Evolutionary conservation across 1,284 basidiomycete species (phyloP), one percentile per base, ranked within the genome.

Genomic region (Thelephora terrestris): DNA sequence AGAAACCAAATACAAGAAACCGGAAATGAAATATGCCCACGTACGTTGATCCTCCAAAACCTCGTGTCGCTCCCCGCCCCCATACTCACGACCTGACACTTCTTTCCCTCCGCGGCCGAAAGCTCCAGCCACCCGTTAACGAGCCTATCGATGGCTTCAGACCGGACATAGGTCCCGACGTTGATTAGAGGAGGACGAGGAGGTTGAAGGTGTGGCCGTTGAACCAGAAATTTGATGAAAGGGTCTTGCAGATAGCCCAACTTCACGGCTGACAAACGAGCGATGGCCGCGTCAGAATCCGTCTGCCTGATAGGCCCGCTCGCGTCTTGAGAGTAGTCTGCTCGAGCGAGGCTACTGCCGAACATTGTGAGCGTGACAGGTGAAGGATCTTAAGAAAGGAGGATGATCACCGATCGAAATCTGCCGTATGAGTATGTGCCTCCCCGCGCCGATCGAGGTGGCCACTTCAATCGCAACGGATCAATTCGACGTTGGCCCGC

Each of bases 21-120:
- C 16, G 12, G 20, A 23, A 14, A 32, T 18, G 10, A 12, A 23
- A 25, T 39, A 7, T 29, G 18, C 12, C n/a, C 20, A 78, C 84
- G 70, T 68, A 91, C 91, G 68, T 75, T 76, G 57, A 95, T 69
- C 48, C 92, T 72, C 92, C 93, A 98, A 64, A 88, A 97, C 42
- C 94, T 71, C 12, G 91, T 91, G 66, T 98, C 93, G 58, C 90
- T 96, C 1, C 93, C 93, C 0, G 92, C 88, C 3, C 93, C 94
- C 7, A 97, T 64, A 61, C 87, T 92, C 40, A 97, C 75, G 51
- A 97, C 81, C 71, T 97, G 93, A 54, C 76, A 80, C 47, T 65
- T 67, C 54, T 62, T 66, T 14, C 67, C 70, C 10, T 64, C 64
- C 16, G 56, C 49, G 24, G 60, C 58, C 2, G 71, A 69, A 4